phyloP scores from a whole-genome alignment of 768 basidiomycete species.

The Tephrocybe sp. region DNA sequence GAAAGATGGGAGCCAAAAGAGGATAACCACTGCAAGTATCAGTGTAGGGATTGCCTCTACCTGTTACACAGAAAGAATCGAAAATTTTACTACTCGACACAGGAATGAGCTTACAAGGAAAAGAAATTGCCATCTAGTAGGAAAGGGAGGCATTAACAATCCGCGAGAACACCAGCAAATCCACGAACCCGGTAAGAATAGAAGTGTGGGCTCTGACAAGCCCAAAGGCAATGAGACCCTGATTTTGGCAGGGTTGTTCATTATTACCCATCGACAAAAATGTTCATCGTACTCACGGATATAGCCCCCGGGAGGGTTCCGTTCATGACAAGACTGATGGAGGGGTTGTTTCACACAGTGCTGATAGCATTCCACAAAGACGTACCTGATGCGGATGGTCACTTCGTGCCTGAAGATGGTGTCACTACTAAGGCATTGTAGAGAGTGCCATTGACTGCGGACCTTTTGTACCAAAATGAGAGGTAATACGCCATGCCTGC shows the following conservation, averaged over 20 bases:
- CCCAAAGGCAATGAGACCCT: slow-evolving; percentile 59
- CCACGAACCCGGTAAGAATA: slow-evolving; percentile 33
- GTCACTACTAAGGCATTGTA: neutral
- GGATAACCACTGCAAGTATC: slow-evolving; percentile 47
- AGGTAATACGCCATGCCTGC: slow-evolving; percentile 63
- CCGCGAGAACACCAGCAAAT: neutral
- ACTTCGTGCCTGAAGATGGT: slow-evolving; percentile 41
- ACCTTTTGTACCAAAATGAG: slow-evolving; percentile 57
- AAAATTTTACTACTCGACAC: neutral
- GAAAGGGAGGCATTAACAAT: neutral
- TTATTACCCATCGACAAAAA: neutral
- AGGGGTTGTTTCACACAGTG: neutral
- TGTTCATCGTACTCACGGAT: neutral
- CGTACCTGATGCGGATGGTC: slow-evolving; percentile 48
- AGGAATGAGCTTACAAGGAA: slow-evolving; percentile 40
- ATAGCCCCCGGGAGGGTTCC: slow-evolving; percentile 57
- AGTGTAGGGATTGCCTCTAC: slow-evolving; percentile 58
- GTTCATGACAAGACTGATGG: slow-evolving; percentile 61
- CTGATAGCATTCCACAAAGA: neutral
- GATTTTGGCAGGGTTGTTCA: neutral
- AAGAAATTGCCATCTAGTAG: slow-evolving; percentile 63
- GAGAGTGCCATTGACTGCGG: neutral
- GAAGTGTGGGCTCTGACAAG: slow-evolving; percentile 53
- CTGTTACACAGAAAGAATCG: slow-evolving; percentile 13
- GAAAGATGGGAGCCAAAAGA: slow-evolving; percentile 55